Evolutionary conservation across 345 rosid genomes (phyloP).

Genomic region (Melaleuca alternifolia): DNA sequence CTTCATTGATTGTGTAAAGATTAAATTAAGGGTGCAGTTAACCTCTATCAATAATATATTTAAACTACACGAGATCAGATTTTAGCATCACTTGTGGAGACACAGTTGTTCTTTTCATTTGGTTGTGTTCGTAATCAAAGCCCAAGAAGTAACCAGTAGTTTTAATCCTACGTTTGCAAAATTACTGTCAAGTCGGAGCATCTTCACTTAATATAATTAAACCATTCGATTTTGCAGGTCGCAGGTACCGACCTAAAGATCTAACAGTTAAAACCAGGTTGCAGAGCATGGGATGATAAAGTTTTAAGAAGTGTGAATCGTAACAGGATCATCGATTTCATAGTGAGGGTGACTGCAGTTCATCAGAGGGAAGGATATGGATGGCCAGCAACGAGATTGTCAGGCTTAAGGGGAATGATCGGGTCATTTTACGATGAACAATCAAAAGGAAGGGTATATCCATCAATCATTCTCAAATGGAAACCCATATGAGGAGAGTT

Average conservation of each 20-base stretch:
- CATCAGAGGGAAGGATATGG: not conserved
- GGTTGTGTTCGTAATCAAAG: not conserved
- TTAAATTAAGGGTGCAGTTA: not conserved
- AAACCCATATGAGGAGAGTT: not conserved
- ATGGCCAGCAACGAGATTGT: too few relatives aligned
- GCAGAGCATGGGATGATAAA: not conserved
- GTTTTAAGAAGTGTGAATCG: not conserved
- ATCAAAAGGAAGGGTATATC: not conserved
- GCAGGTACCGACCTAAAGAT: too few relatives aligned
- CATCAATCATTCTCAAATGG: not conserved
- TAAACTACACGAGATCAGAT: not conserved
- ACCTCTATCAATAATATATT: not conserved
- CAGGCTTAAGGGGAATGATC: too few relatives aligned
- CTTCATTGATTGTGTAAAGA: too few relatives aligned
- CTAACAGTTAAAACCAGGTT: too few relatives aligned
- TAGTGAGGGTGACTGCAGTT: not conserved
- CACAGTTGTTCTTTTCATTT: not conserved
- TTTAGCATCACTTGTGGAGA: not conserved
- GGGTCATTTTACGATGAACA: too few relatives aligned
- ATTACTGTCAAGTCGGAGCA: not conserved
- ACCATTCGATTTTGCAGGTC: too few relatives aligned
- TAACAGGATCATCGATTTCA: not conserved
- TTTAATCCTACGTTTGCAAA: not conserved
- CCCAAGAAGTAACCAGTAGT: not conserved
- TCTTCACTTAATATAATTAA: not conserved